phyloP scores from a whole-genome alignment of 345 rosid species.

The Sonneratia caseolaris region DNA sequence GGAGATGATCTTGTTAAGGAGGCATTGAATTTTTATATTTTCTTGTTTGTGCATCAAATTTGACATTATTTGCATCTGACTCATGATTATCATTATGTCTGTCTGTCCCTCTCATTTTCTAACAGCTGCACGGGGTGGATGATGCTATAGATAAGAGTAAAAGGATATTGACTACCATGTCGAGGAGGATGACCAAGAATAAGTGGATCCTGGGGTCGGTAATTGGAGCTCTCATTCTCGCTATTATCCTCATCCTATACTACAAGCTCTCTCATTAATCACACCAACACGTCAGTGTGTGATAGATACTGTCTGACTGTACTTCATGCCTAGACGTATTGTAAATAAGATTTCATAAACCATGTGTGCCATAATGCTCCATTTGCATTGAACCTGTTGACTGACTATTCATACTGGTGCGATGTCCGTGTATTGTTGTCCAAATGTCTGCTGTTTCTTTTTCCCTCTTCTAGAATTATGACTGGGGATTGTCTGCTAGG shows the following conservation, averaged over 20 bases:
- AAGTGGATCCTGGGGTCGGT: constrained; percentile 58
- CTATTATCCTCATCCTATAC: constrained; percentile 50
- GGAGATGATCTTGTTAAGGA: background rate
- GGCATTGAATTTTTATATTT: background rate
- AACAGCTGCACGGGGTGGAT: constrained; percentile 78
- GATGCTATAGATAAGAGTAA: constrained; percentile 84
- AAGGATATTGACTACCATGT: constrained; percentile 54
- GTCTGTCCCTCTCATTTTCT: background rate
- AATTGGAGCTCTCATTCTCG: constrained; percentile 55
- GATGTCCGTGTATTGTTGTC: background rate
- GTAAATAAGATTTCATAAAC: background rate
- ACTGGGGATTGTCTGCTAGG: too few relatives aligned
- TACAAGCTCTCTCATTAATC: constrained; percentile 35
- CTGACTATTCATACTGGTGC: background rate
- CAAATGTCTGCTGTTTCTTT: too few relatives aligned
- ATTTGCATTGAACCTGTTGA: background rate
- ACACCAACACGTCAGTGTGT: background rate
- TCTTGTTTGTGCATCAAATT: background rate
- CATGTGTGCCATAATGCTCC: background rate
- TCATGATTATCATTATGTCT: background rate
- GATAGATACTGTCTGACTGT: background rate
- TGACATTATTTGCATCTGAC: background rate
- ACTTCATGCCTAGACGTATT: background rate
- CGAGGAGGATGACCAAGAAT: constrained; percentile 73
- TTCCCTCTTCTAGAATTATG: too few relatives aligned